Conservation (phyloP, 2,329 filamentous ascomycete genomes). For the Ophiosphaerella korrae region DNA sequence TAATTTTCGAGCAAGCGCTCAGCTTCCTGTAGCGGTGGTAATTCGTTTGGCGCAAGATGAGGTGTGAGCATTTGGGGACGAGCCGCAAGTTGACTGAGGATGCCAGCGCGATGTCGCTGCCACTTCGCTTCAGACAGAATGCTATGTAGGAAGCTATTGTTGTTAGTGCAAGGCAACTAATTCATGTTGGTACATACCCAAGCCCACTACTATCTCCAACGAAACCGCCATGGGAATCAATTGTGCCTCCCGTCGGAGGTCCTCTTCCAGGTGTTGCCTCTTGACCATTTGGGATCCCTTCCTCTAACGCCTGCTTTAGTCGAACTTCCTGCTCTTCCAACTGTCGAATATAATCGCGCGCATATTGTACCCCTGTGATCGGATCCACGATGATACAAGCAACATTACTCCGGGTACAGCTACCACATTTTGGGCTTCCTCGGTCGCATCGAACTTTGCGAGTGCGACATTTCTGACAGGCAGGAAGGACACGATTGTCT, state of each 20-base stretch:
- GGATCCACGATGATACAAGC: constrained; percentile 21
- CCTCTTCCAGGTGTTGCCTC: not conserved
- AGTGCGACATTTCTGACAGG: constrained; percentile 19
- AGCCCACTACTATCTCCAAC: constrained; percentile 23
- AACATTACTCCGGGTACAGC: constrained; percentile 14
- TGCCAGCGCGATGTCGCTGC: constrained; percentile 15
- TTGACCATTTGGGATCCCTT: not conserved
- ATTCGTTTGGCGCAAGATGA: constrained; percentile 3
- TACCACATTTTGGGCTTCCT: constrained; percentile 17
- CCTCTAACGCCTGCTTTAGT: constrained; percentile 1
- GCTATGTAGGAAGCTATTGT: constrained; percentile 10
- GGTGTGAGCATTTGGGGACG: constrained; percentile 11
- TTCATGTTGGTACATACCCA: not conserved
- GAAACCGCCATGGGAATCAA: constrained; percentile 10
- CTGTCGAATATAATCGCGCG: constrained; percentile 16
- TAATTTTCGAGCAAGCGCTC: constrained; percentile 12
- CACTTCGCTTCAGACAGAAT: constrained; percentile 20
- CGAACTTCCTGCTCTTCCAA: constrained; percentile 14
- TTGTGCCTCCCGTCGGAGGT: constrained; percentile 7
- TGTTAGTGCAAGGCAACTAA: no score
- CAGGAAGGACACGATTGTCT: constrained; percentile 21
- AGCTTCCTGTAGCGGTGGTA: constrained; percentile 7
- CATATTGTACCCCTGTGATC: constrained; percentile 15
- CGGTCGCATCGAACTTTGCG: constrained; percentile 22
- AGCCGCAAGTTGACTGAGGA: constrained; percentile 15